Evolutionary conservation across 1,284 basidiomycete species (phyloP), one percentile per base, ranked within the genome.

Genomic region (Xerocomus amazonicus): DNA sequence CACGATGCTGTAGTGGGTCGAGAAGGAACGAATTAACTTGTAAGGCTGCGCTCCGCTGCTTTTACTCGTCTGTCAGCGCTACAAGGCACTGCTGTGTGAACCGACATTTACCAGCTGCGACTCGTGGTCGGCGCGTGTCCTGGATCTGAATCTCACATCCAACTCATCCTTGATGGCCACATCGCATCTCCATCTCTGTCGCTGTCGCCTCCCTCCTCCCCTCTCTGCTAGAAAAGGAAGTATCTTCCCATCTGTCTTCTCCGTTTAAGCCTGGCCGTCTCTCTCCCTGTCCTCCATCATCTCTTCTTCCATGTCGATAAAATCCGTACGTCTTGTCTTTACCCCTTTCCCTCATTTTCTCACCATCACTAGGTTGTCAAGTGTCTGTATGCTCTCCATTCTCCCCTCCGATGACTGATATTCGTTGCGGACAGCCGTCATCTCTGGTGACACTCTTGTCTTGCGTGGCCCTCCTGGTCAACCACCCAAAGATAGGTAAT

Each of bases 401-500:
- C 7, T 7, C 13, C 4, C 9, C 16, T 42, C 43, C 26, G 31
- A 31, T 17, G 37, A 41, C 52, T 58, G 48, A 63, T 41, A 48
- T 44, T 51, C 52, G 52, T 49, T 43, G 60, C 55, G 43, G 52
- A 39, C 63, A 94, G 91, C 89, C 65, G 90, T 91, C 58, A 80
- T 90, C 57, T 94, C 91, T 46, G 92, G 91, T 40, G 93, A 95
- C 70, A 88, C 91, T 40, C 81, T 96, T 49, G 78, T 93, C 51
- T 73, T 95, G 52, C 83, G 91, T 60, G 86, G 84, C 56, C 79
- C 84, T 51, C 80, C 82, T 14, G 85, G 86, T 26, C 89, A 92
- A 69, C 79, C 84, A 45, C 83, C 90, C 9, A 94, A 93, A 76
- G 92, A 96, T 72, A 79, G 90, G 92, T 90, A 60, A 28, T 55